Evolutionary conservation across 2,329 filamentous ascomycete species (phyloP), one percentile per base, ranked within the genome.

Genomic region (Diaporthe caulivora): DNA sequence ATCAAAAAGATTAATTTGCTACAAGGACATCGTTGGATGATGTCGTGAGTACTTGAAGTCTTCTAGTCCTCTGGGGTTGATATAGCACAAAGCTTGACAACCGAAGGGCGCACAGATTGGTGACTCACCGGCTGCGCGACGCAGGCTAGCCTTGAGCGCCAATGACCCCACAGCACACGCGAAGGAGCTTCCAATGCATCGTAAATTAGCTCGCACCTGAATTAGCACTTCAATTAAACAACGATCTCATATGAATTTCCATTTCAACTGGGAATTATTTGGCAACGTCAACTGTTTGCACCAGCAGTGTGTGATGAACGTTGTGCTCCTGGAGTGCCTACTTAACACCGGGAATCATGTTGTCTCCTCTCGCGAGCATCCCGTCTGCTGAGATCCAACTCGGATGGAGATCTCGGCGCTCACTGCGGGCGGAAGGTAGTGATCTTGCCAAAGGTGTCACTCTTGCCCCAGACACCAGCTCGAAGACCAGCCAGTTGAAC

Each of bases 401-500:
- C 0, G 21, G 9, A 34, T 18, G 5, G 9, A 55, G 18, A 55
- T n/a, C 1, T 55, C 0, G 34, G 10, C 34, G 18, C 2, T 34
- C 31, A 55, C 53, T 55, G 17, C 9, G 53, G 53, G 18, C 77
- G 75, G 34, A 78, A 83, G 62, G 79, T 82, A 55, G 86, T 85
- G 73, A 88, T 81, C 80, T 88, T 88, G n/a, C 87, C 87, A 82
- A 87, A 89, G 0, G 86, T 89, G 77, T 89, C 87, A 15, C 86
- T 85, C 78, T 85, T 89, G 3, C 87, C 88, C 87, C 87, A 89
- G 54, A 90, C 89, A 0, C 88, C 87, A 49, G 83, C 81, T 53
- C 87, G 81, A 74, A 89, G 77, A 73, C 87, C 87, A 31, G 82
- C 85, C 72, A 90, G 76, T 80, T 90, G 87, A 72, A 89, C 87